phyloP scores from a whole-genome alignment of 1,284 basidiomycete species.

The Malassezia brasiliensis region DNA sequence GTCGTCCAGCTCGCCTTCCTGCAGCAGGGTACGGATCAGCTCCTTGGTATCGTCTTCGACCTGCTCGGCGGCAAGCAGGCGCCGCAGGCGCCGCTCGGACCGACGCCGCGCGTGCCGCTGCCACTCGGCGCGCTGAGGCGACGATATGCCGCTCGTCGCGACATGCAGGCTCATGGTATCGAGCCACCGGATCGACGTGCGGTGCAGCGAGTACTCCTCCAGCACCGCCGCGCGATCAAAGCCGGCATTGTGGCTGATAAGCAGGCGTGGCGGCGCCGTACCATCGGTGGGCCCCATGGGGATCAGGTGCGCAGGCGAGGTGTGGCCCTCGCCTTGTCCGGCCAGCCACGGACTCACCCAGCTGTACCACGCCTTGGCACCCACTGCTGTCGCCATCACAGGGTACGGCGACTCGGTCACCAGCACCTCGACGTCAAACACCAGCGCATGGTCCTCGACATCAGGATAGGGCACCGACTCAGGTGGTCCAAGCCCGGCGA shows the following conservation, averaged over 20 bases:
- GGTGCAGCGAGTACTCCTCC: slow-evolving; percentile 71
- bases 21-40: slow-evolving; percentile 2
- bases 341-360: slow-evolving; percentile 94
- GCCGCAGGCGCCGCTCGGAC: slow-evolving; percentile 53
- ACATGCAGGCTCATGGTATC: slow-evolving; percentile 95
- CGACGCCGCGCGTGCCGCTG: slow-evolving; percentile 63
- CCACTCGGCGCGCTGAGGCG: slow-evolving; percentile 88
- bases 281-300: slow-evolving; percentile 54
- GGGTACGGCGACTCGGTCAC: slow-evolving; percentile 70
- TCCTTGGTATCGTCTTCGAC: slow-evolving; percentile 42
- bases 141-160: slow-evolving; percentile 86
- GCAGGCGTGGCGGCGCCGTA: slow-evolving; percentile 54
- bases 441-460: slow-evolving; percentile 62
- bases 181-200: slow-evolving; percentile 69
- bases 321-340: slow-evolving; percentile 53
- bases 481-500: slow-evolving; percentile 25
- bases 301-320: slow-evolving; percentile 63
- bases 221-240: slow-evolving; percentile 76
- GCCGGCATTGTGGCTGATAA: slow-evolving; percentile 90
- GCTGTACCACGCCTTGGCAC: slow-evolving; percentile 77
- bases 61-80: slow-evolving; percentile 40
- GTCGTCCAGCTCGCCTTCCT: slow-evolving; percentile 46
- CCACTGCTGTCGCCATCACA: slow-evolving; percentile 80
- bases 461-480: slow-evolving; percentile 47
- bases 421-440: slow-evolving; percentile 91